A percentile compares a stretch with the other conserved stretches of the same genome.
These are phyloP conservation scores for Litchi chinensis DNA, from an alignment of 345 rosid species.

Conservation along the genomic window DNA sequence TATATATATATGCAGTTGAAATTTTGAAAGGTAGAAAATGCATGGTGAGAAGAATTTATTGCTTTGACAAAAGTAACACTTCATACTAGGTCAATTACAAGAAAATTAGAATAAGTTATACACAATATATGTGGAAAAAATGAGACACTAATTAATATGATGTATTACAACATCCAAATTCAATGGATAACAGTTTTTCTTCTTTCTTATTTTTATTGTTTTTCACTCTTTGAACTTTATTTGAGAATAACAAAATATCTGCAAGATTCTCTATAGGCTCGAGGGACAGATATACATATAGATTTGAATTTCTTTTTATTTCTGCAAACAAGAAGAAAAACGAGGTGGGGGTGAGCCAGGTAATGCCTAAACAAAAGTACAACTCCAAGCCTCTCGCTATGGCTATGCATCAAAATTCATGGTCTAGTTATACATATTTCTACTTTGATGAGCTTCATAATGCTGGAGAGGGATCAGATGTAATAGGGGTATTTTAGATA, in stretches of 20 bases:
- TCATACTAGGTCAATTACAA: neutral
- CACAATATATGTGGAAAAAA: neutral
- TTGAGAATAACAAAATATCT: neutral
- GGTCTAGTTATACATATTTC: neutral
- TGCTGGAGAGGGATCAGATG: constrained; percentile 43
- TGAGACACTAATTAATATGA: neutral
- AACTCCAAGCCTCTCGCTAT: neutral
- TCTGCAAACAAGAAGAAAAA: neutral
- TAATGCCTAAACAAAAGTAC: neutral
- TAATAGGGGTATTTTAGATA: no score
- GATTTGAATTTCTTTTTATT: constrained; percentile 6
- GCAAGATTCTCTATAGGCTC: neutral
- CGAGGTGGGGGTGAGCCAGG: neutral
- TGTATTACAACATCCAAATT: neutral
- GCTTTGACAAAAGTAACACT: neutral
- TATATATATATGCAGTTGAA: neutral
- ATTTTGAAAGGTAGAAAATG: neutral
- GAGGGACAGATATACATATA: neutral
- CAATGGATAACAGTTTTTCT: neutral
- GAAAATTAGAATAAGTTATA: neutral
- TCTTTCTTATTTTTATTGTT: neutral
- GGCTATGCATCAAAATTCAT: neutral
- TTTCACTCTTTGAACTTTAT: neutral
- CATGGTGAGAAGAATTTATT: neutral
- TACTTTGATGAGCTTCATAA: constrained; percentile 2